Percentiles rank a stretch among this genome's conserved stretches.
Conservation (phyloP, 2,329 filamentous ascomycete genomes). For the Blumeria graminis region DNA sequence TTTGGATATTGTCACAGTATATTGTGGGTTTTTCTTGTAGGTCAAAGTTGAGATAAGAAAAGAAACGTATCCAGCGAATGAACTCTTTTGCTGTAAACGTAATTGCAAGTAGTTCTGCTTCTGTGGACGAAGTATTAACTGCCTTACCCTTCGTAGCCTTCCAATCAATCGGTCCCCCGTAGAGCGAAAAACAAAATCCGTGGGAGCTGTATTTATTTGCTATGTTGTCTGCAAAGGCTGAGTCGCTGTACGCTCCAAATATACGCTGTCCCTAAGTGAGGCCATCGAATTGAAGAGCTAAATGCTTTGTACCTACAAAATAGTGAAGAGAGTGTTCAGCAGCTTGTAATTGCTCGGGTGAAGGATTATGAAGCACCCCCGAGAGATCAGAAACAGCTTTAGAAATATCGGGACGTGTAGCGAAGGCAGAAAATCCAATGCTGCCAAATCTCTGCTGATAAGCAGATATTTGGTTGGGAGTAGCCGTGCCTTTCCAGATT, state of each 20-base stretch:
- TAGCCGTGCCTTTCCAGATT: not conserved
- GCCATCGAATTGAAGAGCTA: not conserved
- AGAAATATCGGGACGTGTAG: not conserved
- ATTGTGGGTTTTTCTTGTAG: not conserved
- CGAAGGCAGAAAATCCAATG: not conserved
- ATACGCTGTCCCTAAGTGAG: not conserved
- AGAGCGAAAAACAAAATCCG: not conserved
- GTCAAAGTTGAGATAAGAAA: not conserved
- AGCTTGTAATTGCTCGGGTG: not conserved
- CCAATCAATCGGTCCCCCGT: not conserved
- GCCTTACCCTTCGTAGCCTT: not conserved
- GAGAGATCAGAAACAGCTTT: constrained; percentile 1
- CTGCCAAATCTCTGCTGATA: not conserved
- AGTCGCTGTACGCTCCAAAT: not conserved
- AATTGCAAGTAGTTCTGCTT: not conserved
- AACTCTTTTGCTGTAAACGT: not conserved
- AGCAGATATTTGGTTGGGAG: not conserved
- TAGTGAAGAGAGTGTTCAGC: not conserved
- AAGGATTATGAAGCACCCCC: not conserved
- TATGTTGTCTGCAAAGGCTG: not conserved
- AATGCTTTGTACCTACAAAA: not conserved
- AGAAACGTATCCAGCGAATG: not conserved
- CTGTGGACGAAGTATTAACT: not conserved
- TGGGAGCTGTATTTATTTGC: not conserved
- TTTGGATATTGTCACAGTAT: not conserved